Percentiles rank a stretch among this genome's conserved stretches.
These are phyloP conservation scores for Hypoxylon sp. DNA, from an alignment of 2,329 filamentous ascomycete species.

Conservation along the genomic window DNA sequence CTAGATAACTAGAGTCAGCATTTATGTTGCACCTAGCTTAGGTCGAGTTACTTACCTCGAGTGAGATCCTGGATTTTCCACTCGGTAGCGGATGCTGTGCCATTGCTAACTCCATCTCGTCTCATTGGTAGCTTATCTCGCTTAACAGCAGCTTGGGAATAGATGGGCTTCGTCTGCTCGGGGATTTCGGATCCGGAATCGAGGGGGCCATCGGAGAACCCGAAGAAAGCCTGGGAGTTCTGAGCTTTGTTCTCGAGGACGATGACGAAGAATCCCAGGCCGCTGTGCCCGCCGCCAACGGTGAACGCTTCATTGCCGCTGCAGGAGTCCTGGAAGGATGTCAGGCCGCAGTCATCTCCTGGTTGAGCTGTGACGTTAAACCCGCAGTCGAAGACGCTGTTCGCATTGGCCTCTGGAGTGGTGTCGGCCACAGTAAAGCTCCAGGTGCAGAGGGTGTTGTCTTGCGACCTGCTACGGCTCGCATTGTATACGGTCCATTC, in stretches of 20 bases:
- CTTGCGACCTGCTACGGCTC: conserved; percentile 23
- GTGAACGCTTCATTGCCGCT: conserved; percentile 19
- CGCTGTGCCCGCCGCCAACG: conserved; percentile 42
- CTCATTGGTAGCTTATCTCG: neutral
- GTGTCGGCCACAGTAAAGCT: conserved; percentile 30
- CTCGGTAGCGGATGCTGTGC: neutral
- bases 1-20: conserved; percentile 24
- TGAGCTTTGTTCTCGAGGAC: conserved; percentile 28
- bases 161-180: conserved; percentile 17
- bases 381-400: conserved; percentile 20
- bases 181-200: conserved; percentile 37
- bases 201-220: conserved; percentile 41
- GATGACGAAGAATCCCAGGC: conserved; percentile 41
- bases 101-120: neutral
- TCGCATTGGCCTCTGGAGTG: neutral
- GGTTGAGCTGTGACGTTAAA: conserved; percentile 11
- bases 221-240: conserved; percentile 39
- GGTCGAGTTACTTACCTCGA: conserved; percentile 18
- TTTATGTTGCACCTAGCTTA: neutral
- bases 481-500: conserved; percentile 41
- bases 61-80: conserved; percentile 31
- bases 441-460: conserved; percentile 40
- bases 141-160: neutral
- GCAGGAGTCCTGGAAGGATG: conserved; percentile 20
- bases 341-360: conserved; percentile 40